Conservation (phyloP, 805 yeast genomes). For the Candida dajiaensis region DNA sequence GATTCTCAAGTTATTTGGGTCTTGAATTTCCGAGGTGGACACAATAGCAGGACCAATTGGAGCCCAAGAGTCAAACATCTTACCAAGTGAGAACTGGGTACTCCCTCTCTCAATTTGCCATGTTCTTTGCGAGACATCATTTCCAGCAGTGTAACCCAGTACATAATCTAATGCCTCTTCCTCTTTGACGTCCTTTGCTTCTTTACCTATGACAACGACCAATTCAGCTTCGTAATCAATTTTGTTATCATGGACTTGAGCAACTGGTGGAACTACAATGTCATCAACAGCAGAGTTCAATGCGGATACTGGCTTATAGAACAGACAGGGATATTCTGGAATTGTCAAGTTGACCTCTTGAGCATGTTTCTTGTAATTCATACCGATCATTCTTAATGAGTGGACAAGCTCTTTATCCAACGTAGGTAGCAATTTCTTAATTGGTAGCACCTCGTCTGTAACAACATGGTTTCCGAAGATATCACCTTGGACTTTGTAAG, state of each 20-base stretch:
- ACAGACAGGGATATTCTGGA: conserved; percentile 43
- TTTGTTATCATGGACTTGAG: conserved; percentile 24
- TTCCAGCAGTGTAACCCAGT: conserved; percentile 47
- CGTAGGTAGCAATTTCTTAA: conserved; percentile 35
- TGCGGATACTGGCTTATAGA: conserved; percentile 43
- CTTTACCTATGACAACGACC: conserved; percentile 46
- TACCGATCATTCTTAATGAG: conserved; percentile 42
- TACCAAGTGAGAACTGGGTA: conserved; percentile 46
- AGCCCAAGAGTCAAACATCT: conserved; percentile 51
- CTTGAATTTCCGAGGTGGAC: conserved; percentile 23
- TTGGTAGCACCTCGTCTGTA: conserved; percentile 29
- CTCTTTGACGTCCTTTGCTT: conserved; percentile 36
- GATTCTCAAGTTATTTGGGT: conserved; percentile 29
- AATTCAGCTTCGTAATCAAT: conserved; percentile 51
- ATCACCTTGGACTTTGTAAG: conserved; percentile 40
- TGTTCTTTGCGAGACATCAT: conserved; percentile 51
- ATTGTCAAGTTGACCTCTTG: conserved; percentile 33
- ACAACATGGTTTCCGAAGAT: conserved; percentile 31
- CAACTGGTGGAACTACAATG: conserved; percentile 36
- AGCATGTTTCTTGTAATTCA: conserved; percentile 41
- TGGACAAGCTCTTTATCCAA: conserved; percentile 29
- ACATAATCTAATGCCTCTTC: conserved; percentile 41
- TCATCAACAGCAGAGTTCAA: conserved; percentile 37
- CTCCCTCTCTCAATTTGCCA: conserved; percentile 52
- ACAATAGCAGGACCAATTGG: conserved; percentile 53